phyloP scores from a whole-genome alignment of 2,329 filamentous ascomycete species.

The Microdochium trichocladiopsis region DNA sequence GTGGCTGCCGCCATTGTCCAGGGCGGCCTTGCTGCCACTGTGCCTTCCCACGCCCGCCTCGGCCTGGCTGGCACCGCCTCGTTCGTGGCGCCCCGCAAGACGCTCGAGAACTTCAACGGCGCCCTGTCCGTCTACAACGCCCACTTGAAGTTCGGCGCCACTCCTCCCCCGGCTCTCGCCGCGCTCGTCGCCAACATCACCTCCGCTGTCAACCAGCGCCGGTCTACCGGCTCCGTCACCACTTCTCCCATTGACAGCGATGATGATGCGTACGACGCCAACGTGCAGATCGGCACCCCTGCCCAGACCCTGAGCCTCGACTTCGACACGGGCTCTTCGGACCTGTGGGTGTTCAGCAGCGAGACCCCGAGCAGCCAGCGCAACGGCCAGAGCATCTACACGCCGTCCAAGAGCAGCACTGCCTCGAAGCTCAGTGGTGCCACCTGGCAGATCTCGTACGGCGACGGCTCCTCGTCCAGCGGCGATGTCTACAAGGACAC shows the following conservation, averaged over 20 bases:
- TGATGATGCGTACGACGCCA: constrained; percentile 22
- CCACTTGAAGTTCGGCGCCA: constrained; percentile 8
- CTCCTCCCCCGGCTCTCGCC: constrained; percentile 5
- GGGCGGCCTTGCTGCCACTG: constrained; percentile 7
- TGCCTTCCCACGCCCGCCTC: constrained; percentile 3
- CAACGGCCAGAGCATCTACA: constrained; percentile 19
- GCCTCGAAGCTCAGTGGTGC: constrained; percentile 15
- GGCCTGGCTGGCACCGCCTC: constrained; percentile 5
- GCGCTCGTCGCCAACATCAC: constrained; percentile 8
- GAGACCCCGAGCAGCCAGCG: constrained; percentile 12
- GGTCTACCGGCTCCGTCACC: constrained; percentile 2
- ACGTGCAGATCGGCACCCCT: constrained; percentile 23
- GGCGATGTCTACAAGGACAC: constrained; percentile 24
- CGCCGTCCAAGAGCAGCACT: constrained; percentile 15
- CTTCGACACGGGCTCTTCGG: constrained; percentile 26
- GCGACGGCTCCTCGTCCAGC: constrained; percentile 22
- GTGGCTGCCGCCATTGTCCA: constrained; percentile 8
- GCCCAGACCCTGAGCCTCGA: constrained; percentile 23
- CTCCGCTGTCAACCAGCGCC: background rate
- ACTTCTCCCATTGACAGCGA: constrained; percentile 16
- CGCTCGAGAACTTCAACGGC: constrained; percentile 6
- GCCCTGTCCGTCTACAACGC: constrained; percentile 10
- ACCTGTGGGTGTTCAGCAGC: constrained; percentile 25
- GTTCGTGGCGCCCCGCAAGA: constrained; percentile 10
- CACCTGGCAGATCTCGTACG: constrained; percentile 22